These are phyloP conservation scores for Botrytis medusae DNA, from an alignment of 2,329 filamentous ascomycete species.

Conservation along the genomic window DNA sequence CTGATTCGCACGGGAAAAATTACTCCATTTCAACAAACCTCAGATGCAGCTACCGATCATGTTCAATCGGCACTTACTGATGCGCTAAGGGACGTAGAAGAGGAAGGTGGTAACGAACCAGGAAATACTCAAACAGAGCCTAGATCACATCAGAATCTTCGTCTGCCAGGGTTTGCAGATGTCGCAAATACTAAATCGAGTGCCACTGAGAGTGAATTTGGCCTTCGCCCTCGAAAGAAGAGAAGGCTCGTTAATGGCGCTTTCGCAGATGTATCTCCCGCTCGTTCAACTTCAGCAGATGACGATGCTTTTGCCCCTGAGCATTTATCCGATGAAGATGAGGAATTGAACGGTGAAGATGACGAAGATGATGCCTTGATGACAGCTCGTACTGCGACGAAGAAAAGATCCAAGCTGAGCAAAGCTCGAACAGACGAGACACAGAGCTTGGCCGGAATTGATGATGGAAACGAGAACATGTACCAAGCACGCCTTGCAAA, in stretches of 20 bases:
- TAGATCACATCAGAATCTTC: constrained; percentile 69
- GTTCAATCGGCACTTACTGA: constrained; percentile 71
- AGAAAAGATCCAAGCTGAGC: constrained; percentile 37
- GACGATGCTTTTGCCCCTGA: constrained; percentile 38
- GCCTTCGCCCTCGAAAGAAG: constrained; percentile 59
- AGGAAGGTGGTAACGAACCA: constrained; percentile 50
- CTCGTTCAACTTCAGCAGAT: constrained; percentile 31
- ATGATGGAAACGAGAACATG: constrained; percentile 83
- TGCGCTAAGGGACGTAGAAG: constrained; percentile 78
- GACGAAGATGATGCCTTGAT: constrained; percentile 43
- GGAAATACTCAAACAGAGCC: constrained; percentile 46
- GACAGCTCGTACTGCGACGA: constrained; percentile 42
- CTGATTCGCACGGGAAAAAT: constrained; percentile 96
- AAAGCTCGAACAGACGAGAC: constrained; percentile 38
- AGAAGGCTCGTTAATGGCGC: constrained; percentile 44
- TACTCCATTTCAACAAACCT: constrained; percentile 80
- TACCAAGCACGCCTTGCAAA: constrained; percentile 73
- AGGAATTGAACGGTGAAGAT: constrained; percentile 37
- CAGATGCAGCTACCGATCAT: constrained; percentile 55
- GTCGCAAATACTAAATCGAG: constrained; percentile 42
- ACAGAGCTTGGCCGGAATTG: constrained; percentile 51
- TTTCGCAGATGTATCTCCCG: constrained; percentile 28
- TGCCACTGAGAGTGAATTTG: constrained; percentile 53
- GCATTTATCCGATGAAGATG: constrained; percentile 29
- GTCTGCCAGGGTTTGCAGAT: constrained; percentile 70